Conservation (phyloP, 192 early-diverging fungal genomes). For the Haplosporangium gracile region DNA sequence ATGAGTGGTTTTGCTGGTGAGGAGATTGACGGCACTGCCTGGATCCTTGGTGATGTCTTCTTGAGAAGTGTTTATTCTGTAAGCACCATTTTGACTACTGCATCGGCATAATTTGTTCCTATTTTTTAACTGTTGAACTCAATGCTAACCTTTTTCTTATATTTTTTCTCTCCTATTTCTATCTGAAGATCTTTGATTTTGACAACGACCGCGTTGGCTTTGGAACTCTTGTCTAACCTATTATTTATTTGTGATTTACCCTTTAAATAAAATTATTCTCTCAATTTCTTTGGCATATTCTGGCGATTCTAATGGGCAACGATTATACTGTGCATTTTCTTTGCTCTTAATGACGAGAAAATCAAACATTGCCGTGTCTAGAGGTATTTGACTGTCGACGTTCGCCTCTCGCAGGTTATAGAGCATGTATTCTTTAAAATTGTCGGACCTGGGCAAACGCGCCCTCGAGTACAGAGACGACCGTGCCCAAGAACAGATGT, state of each 20-base stretch:
- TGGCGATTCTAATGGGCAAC: not conserved
- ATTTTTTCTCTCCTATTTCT: no score
- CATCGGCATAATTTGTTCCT: no score
- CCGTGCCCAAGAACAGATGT: no score
- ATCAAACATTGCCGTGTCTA: no score
- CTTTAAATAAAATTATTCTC: not conserved
- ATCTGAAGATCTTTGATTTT: slow-evolving; percentile 41
- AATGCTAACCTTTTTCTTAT: not conserved
- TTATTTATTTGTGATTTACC: not conserved
- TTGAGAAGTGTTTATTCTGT: slow-evolving; percentile 49
- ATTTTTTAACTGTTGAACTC: not conserved
- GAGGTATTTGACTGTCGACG: no score
- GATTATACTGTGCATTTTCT: no score
- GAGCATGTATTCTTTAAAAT: no score
- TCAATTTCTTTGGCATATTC: not conserved
- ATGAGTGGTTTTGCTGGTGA: slow-evolving; percentile 55
- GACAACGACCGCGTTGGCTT: slow-evolving; percentile 51
- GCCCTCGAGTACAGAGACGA: no score
- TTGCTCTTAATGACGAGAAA: no score
- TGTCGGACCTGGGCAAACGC: no score
- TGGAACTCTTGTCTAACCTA: slow-evolving; percentile 17
- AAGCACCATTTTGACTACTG: not conserved
- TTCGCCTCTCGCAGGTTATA: no score
- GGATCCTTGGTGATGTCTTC: slow-evolving; percentile 56
- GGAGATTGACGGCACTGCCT: slow-evolving; percentile 47